Percentiles rank a stretch among this genome's conserved stretches.
Evolutionary conservation across 768 basidiomycete genomes (phyloP).

Genomic region (Cubamyces sp.): DNA sequence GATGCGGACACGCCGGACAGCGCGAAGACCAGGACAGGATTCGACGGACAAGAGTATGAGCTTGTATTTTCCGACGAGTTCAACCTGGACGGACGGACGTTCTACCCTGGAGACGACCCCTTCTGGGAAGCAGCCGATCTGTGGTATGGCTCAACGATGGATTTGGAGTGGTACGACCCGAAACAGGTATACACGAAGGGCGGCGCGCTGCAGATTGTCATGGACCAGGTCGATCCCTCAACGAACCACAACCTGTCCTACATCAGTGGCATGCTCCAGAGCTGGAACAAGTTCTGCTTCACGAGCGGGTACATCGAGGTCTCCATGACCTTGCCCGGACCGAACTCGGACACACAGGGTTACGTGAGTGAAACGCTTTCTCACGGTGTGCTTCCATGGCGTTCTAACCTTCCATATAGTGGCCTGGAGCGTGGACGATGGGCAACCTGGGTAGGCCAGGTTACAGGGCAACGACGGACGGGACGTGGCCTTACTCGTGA

Average conservation of each 20-base stretch:
- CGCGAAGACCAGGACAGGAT: constrained; percentile 67
- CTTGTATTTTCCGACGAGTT: constrained; percentile 74
- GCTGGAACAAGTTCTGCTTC: constrained; percentile 92
- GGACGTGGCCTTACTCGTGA: constrained; percentile 82
- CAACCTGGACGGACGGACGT: constrained; percentile 53
- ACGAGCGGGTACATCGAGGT: constrained; percentile 79
- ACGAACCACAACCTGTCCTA: constrained; percentile 63
- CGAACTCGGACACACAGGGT: constrained; percentile 52
- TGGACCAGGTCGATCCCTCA: constrained; percentile 49
- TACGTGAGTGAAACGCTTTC: constrained; percentile 40
- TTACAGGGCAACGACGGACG: constrained; percentile 79
- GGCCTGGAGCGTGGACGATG: constrained; percentile 90
- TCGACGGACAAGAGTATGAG: constrained; percentile 70
- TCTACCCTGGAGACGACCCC: constrained; percentile 65
- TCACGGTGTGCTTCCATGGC: constrained; percentile 6
- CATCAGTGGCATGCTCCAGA: constrained; percentile 79
- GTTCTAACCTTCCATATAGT: constrained; percentile 42
- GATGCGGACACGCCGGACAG: constrained; percentile 69
- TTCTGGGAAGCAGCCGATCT: constrained; percentile 74
- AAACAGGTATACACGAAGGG: constrained; percentile 64
- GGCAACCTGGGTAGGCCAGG: constrained; percentile 87
- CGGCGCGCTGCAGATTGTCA: constrained; percentile 70
- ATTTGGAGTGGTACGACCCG: constrained; percentile 81
- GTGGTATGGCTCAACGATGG: constrained; percentile 73
- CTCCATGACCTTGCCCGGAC: constrained; percentile 59